Evolutionary conservation across 768 basidiomycete species (phyloP).

Genomic region (Porphyrellus cyaneotinctus): DNA sequence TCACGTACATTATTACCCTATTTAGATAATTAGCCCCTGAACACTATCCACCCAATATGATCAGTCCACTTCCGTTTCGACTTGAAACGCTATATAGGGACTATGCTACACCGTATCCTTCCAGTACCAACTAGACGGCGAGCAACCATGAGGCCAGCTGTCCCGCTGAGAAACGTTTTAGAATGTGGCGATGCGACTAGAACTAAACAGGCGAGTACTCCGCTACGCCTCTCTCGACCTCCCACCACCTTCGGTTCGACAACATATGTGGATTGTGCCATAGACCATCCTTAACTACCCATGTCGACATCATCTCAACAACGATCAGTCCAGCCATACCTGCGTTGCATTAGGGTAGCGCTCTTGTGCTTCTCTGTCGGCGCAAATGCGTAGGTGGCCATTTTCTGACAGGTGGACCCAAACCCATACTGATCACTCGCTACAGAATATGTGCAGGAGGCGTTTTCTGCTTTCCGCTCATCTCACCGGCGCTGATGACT

Average conservation of each 20-base stretch:
- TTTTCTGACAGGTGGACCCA: not conserved
- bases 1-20: not conserved
- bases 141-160: no score
- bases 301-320: conserved; percentile 16
- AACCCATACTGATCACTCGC: not conserved
- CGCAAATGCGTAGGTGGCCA: conserved; percentile 54
- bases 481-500: conserved; percentile 58
- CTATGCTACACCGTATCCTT: no score
- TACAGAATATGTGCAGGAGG: conserved; percentile 78
- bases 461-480: conserved; percentile 73
- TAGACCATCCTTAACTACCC: not conserved
- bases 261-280: not conserved
- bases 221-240: not conserved
- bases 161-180: no score
- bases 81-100: not conserved
- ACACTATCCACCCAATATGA: not conserved
- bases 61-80: not conserved
- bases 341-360: conserved; percentile 25
- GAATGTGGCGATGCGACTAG: not conserved
- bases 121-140: no score
- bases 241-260: not conserved
- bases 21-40: conserved; percentile 19
- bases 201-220: no score
- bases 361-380: conserved; percentile 52
- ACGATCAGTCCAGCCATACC: conserved; percentile 1